A percentile compares a stretch with the other conserved stretches of the same genome.
Conservation (phyloP, 768 basidiomycete species). For the Rubroboletus satanas region DNA sequence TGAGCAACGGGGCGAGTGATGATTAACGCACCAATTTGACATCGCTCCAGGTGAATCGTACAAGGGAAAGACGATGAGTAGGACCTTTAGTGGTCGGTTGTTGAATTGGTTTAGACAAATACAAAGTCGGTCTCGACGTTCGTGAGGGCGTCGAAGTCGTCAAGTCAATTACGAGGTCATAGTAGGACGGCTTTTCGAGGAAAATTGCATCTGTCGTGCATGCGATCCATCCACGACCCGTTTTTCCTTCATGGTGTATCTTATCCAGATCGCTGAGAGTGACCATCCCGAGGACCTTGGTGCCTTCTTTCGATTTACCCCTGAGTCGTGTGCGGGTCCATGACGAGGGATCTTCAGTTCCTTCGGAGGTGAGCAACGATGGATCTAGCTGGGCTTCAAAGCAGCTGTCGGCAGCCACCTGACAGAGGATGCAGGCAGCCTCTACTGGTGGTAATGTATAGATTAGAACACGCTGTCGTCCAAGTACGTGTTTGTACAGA, state of each 20-base stretch:
- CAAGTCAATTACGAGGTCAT: slow-evolving; percentile 78
- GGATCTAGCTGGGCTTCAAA: slow-evolving; percentile 43
- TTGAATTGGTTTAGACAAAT: slow-evolving; percentile 49
- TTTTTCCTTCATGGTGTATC: slow-evolving; percentile 51
- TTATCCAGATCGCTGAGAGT: slow-evolving; percentile 71
- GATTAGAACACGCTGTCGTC: slow-evolving; percentile 70
- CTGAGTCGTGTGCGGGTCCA: slow-evolving; percentile 31
- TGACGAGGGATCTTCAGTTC: slow-evolving; percentile 26
- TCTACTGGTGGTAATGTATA: slow-evolving; percentile 80
- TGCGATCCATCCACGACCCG: slow-evolving; percentile 77
- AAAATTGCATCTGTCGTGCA: slow-evolving; percentile 86
- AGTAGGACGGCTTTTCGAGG: slow-evolving; percentile 73
- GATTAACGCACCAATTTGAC: slow-evolving; percentile 55
- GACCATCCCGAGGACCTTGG: slow-evolving; percentile 75
- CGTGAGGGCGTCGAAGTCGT: slow-evolving; percentile 62
- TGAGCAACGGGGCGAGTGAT: not conserved
- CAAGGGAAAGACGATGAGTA: slow-evolving; percentile 53
- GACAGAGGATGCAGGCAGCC: slow-evolving; percentile 67
- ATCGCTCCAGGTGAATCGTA: slow-evolving; percentile 83
- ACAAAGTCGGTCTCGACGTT: slow-evolving; percentile 62
- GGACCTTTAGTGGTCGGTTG: slow-evolving; percentile 37
- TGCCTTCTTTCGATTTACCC: slow-evolving; percentile 46
- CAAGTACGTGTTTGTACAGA: slow-evolving; percentile 74
- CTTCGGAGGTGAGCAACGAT: slow-evolving; percentile 18
- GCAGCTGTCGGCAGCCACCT: slow-evolving; percentile 58